These are phyloP conservation scores for Murraya paniculata DNA, from an alignment of 345 rosid species.

Conservation along the genomic window DNA sequence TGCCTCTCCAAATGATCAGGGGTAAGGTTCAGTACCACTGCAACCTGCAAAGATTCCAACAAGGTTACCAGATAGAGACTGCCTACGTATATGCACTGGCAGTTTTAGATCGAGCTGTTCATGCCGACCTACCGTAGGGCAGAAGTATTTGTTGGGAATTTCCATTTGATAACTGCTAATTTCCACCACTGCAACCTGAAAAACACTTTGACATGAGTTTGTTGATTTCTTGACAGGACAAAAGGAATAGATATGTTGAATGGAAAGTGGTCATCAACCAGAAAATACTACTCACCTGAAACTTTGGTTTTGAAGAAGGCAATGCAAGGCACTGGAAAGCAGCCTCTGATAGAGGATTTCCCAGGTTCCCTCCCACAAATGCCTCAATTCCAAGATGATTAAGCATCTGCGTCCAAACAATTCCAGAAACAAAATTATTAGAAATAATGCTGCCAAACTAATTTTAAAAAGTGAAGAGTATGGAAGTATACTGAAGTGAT, in stretches of 20 bases:
- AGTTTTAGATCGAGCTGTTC: background rate
- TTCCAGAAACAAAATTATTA: background rate
- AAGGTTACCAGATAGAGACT: background rate
- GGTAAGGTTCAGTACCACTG: conserved; percentile 33
- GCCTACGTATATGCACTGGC: background rate
- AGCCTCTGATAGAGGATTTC: conserved; percentile 32
- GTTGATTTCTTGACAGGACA: background rate
- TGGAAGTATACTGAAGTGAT: background rate
- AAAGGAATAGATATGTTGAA: background rate
- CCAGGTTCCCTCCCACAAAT: conserved; percentile 37
- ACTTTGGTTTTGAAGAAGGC: conserved; percentile 17
- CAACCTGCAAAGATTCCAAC: conserved; percentile 22
- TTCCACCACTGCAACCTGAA: conserved; percentile 37
- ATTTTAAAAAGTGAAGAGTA: background rate
- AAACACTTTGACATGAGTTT: background rate
- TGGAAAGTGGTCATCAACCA: conserved; percentile 1
- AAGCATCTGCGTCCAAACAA: conserved; percentile 26
- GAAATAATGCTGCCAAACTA: background rate
- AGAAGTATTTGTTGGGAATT: conserved; percentile 28
- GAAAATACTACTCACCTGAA: conserved; percentile 17
- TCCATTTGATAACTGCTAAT: conserved; percentile 42
- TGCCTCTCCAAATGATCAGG: conserved; percentile 41
- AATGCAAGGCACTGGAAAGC: conserved; percentile 10
- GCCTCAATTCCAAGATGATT: conserved; percentile 27
- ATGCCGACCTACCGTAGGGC: conserved; percentile 26